phyloP scores from a whole-genome alignment of 805 yeast species.

The Saccharomycopsis fibuligera region DNA sequence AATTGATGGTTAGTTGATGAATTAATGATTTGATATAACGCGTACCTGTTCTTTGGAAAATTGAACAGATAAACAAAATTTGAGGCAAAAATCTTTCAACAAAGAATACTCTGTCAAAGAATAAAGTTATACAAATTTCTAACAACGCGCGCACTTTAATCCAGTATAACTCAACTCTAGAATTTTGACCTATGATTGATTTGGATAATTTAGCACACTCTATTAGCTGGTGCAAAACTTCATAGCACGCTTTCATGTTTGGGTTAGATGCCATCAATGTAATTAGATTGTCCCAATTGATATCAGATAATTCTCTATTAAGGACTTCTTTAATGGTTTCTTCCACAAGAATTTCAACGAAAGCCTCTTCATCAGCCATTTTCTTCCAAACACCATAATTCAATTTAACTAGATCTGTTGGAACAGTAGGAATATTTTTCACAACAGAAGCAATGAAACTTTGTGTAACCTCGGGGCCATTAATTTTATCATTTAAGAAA shows the following conservation, averaged over 20 bases:
- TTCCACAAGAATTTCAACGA: conserved; percentile 54
- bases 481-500: conserved; percentile 41
- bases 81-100: conserved; percentile 68
- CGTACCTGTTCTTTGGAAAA: conserved; percentile 27
- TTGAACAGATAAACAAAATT: conserved; percentile 57
- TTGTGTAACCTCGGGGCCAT: conserved; percentile 56
- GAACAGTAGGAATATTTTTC: conserved; percentile 45
- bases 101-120: conserved; percentile 61
- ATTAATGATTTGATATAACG: conserved; percentile 38
- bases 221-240: conserved; percentile 51
- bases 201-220: conserved; percentile 45
- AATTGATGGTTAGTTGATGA: conserved; percentile 40
- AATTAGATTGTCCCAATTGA: conserved; percentile 57
- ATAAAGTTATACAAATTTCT: conserved; percentile 53
- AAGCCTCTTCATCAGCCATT: conserved; percentile 43
- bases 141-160: conserved; percentile 66
- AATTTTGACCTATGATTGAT: conserved; percentile 35
- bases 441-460: conserved; percentile 59
- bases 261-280: conserved; percentile 60
- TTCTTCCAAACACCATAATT: conserved; percentile 62
- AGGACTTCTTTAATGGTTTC: conserved; percentile 70
- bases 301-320: conserved; percentile 71
- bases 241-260: conserved; percentile 65
- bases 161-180: conserved; percentile 51
- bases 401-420: conserved; percentile 44